Base-by-base conservation (phyloP, 2,329 filamentous ascomycete species). In the Berkeleyomyces basicola region DNA sequence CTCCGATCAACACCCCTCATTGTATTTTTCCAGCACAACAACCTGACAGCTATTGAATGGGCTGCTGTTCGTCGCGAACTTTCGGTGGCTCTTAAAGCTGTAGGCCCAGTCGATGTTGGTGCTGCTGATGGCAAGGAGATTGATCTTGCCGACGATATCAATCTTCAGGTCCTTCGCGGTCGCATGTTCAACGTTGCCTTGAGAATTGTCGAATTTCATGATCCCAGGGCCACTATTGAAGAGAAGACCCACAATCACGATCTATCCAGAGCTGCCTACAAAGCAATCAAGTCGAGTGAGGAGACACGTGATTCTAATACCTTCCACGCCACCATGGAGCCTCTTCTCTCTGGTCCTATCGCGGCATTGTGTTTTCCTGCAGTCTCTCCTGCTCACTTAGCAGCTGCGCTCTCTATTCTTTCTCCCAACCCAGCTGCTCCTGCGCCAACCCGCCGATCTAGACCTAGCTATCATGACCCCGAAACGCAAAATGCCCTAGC, bases 161-260 rank as follows among this genome's bases (percentile, higher is more conserved):
- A 88, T 73, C 72, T 97, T 36, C 86, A 95, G 72, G 88, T 95
- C 36, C 77, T 99, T 63, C 86, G 93, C 70, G 93, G 89, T 11
- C 87, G 88, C 70, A 95, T 99, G 70, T 89, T 99, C 71, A 85
- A 86, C 67, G 83, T 88, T 16, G 91, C 92, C 1, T 77, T 97
- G 66, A 86, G 87, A 67, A 82, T 97, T 60, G 85, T 91, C 65
- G 92, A 97, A 71, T 95, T 90, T 74, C 95, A 82, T 71, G 81
- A 81, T 71, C 80, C 78, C 66, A 74, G 74, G 46, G 72, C 67
- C 3, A 73, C 75, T 16, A 68, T 72, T 2, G 68, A 66, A 2
- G 71, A 72, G 14, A 63, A 67, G 2, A 14, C 36, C 62, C 65
- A 69, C 51, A 68, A 73, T 66, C 70, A 84, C 70, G 81, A 84